Conservation (phyloP, 495 filamentous ascomycete genomes). For the Pseudomonodictys pantanalensis region DNA sequence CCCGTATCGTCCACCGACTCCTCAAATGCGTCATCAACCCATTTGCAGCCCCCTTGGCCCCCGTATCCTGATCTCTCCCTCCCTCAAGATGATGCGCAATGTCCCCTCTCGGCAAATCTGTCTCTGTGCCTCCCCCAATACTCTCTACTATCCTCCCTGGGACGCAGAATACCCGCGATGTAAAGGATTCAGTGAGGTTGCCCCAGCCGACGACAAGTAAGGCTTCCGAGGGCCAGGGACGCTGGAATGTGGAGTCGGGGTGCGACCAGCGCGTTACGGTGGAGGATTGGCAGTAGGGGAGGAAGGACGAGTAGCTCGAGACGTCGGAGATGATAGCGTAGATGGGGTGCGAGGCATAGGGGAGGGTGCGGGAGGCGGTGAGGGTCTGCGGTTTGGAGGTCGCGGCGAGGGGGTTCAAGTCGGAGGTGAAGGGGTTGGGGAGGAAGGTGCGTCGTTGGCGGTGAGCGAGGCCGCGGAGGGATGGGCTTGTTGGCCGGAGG, state of each 20-base stretch:
- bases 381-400: conserved; percentile 52
- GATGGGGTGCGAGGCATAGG: conserved; percentile 65
- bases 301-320: conserved; percentile 73
- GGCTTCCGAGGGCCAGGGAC: conserved; percentile 66
- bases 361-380: conserved; percentile 71
- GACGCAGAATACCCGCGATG: conserved; percentile 69
- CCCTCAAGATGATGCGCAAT: conserved; percentile 41
- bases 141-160: conserved; percentile 70
- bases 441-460: conserved; percentile 35
- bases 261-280: conserved; percentile 60
- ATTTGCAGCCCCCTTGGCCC: neutral
- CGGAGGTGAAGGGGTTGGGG: conserved; percentile 27
- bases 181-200: conserved; percentile 76
- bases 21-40: conserved; percentile 71
- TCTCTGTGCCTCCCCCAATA: conserved; percentile 53
- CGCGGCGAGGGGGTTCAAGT: conserved; percentile 18
- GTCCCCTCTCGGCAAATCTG: conserved; percentile 42
- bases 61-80: conserved; percentile 4
- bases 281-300: conserved; percentile 77
- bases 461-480: conserved; percentile 36
- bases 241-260: conserved; percentile 46
- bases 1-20: conserved; percentile 71
- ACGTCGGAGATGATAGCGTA: conserved; percentile 84
- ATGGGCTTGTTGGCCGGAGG: no score
- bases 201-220: conserved; percentile 83